Evolutionary conservation across 257 asterid species (phyloP), one percentile per base, ranked within the genome.

Genomic region (Handroanthus guayacan): DNA sequence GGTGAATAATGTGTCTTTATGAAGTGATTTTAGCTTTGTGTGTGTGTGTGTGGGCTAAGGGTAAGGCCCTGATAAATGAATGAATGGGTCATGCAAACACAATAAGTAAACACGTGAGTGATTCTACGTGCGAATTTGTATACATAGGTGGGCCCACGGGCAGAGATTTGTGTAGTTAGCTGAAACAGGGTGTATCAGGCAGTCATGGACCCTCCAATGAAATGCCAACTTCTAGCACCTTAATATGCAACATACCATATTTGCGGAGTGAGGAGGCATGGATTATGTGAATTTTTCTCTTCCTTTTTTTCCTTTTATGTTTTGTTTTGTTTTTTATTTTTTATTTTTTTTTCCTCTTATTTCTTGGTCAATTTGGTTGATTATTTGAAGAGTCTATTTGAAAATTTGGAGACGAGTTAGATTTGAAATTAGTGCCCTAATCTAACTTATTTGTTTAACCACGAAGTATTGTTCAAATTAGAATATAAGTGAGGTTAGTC

Each of bases 81-180:
- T 2, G 54, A 71, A 71, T 7, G 70, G 82, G 80, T 79, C 82
- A 71, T 79, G 78, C 69, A 75, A 34, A 63, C 31, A 69, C 86
- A 82, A 72, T 70, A 58, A 79, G 85, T 82, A 17, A 68, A 81
- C 88, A 85, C 88, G 89, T 83, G 87, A 83, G 81, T 79, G 43
- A 75, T 77, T 62, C 82, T 78, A 77, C 84, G 82, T 79, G 82
- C 57, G 39, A 65, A 18, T 68, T 55, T 67, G 52, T 54, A 6
- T 9, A 17, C 0, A 47, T 62, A 17, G 7, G 14, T n/a, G 44
- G 11, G 4, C 74, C 81, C 79, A 68, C 71, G 5, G 50, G 51
- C 71, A 71, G 71, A 14, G 71, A 80, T 76, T 50, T 58, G 52
- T 64, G 64, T 58, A 25, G 55, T 74, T 37, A 61, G 73, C 63